Conservation (phyloP, 306 rosid genomes). For the Quercus engelmannii region DNA sequence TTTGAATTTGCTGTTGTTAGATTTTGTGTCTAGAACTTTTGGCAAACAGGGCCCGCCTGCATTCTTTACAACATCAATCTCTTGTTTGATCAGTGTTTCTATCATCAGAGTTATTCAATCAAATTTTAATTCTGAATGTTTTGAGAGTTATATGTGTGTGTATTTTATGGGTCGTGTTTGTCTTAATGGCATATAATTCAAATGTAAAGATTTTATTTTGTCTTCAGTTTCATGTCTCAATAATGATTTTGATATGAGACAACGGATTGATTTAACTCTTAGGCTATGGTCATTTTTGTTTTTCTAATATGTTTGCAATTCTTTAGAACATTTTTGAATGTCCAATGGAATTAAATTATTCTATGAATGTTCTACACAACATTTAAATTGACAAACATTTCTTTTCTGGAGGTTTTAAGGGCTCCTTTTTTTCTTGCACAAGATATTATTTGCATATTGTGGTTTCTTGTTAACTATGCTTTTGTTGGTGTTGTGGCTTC, state of each 20-base stretch:
- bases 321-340: not conserved
- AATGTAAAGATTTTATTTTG: constrained; percentile 1
- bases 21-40: not conserved
- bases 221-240: constrained; percentile 7
- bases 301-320: not conserved
- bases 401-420: not conserved
- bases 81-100: constrained; percentile 8
- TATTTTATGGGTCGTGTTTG: not conserved
- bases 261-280: constrained; percentile 18
- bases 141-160: not conserved
- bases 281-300: not conserved
- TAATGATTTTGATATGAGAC: constrained; percentile 11
- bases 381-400: not conserved
- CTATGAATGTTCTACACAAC: not conserved
- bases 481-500: not conserved
- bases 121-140: not conserved
- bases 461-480: too few relatives aligned
- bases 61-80: not conserved
- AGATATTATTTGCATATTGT: too few relatives aligned
- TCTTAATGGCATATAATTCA: not conserved
- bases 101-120: not conserved
- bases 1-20: not conserved
- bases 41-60: not conserved
- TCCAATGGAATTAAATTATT: not conserved
- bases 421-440: too few relatives aligned